phyloP scores from a whole-genome alignment of 345 rosid genomes.

The Aquilaria malaccensis region DNA sequence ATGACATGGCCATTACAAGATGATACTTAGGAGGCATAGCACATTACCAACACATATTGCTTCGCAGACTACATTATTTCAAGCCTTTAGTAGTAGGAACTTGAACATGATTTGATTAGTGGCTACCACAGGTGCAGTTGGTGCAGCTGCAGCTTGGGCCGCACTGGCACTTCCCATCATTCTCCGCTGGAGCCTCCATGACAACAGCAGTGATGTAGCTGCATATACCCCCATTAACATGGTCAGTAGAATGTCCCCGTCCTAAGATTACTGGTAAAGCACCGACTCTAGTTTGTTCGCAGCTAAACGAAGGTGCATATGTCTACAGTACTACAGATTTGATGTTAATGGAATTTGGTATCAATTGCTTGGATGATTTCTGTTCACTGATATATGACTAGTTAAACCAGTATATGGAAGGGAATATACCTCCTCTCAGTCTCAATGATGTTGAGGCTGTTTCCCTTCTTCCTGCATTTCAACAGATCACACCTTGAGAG shows the following conservation, averaged over 20 bases:
- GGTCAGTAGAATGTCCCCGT: not conserved
- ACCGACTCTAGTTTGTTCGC: too few species aligned
- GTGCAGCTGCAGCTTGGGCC: constrained; percentile 63
- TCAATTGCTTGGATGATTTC: not conserved
- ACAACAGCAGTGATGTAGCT: constrained; percentile 37
- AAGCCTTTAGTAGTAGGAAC: not conserved
- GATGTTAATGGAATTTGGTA: too few species aligned
- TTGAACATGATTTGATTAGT: constrained; percentile 13
- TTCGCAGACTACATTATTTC: not conserved
- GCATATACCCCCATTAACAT: constrained; percentile 4
- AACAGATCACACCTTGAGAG: too few species aligned
- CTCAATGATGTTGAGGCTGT: constrained; percentile 54
- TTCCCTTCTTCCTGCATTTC: constrained; percentile 63
- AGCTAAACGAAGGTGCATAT: too few species aligned
- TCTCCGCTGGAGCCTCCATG: constrained; percentile 47
- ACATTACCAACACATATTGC: constrained; percentile 9
- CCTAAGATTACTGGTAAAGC: not conserved
- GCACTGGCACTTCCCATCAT: constrained; percentile 79
- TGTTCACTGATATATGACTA: too few species aligned
- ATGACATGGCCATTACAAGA: constrained; percentile 23
- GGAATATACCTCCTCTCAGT: constrained; percentile 50
- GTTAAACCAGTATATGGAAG: too few species aligned
- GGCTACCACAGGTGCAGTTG: constrained; percentile 62
- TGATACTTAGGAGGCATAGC: constrained; percentile 5
- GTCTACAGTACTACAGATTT: too few species aligned